Evolutionary conservation across 768 basidiomycete species (phyloP), one percentile per base, ranked within the genome.

Genomic region (Suillus bovinus): DNA sequence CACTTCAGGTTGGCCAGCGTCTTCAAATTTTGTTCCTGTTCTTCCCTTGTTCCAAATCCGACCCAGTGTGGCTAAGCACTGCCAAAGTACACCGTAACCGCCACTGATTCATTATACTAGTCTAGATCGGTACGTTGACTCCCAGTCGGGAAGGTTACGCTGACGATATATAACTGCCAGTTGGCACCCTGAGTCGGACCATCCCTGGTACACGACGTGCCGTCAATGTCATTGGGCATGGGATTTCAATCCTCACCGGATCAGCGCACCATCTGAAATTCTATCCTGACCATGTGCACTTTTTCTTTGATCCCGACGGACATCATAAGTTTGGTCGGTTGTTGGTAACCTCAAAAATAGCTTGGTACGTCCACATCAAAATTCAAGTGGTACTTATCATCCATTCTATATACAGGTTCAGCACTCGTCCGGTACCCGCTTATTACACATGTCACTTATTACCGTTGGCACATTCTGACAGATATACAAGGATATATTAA

Each of bases 1-100:
- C 17, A 29, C 3, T 33, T 34, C 33, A 34, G 10, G 33, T 20
- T 29, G 16, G 4, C 9, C 44, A 62, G 20, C 31, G n/a, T 22
- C 24, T 49, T 53, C 17, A 33, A 11, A 34, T 20, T n/a, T 38
- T 38, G 47, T 31, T 10, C 59, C 50, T 24, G 59, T 61, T 61
- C 59, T 41, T 52, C 52, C 62, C 60, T 63, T 63, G 63, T 63
- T 61, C 63, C 63, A 63, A 63, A 63, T 61, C 60, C 49, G 62
- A 61, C 44, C 52, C n/a, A n/a, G n/a, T 31, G 59, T 59, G 62
- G 50, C 33, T 31, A n/a, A 31, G 50, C 50, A 52, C 50, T 34
- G 33, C 56, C 55, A 22, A 41, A 29, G 6, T 56, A 24, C 27
- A 27, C 29, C 54, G 38, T 60, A 60, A 59, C 56, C 20, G 39